These are phyloP conservation scores for Rhynchosporium secalis DNA, from an alignment of 2,329 filamentous ascomycete species.

Conservation along the genomic window DNA sequence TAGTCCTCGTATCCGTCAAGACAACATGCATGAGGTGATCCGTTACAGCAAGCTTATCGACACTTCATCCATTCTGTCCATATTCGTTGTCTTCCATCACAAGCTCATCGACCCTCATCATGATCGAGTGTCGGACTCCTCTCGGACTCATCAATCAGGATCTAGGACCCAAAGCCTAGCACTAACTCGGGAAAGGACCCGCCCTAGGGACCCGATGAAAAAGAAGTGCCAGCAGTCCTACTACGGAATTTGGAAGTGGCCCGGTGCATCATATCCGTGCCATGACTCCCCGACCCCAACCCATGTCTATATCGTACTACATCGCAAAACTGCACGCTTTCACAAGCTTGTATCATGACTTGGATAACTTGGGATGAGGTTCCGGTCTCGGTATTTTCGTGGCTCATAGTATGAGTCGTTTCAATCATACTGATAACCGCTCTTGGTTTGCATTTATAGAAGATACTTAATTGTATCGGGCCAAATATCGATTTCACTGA, in stretches of 20 bases:
- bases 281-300: not conserved
- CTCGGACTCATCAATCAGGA: not conserved
- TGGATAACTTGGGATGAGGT: no score
- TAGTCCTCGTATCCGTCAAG: not conserved
- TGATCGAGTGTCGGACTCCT: not conserved
- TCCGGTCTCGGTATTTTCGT: no score
- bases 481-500: no score
- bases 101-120: not conserved
- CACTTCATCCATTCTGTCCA: not conserved
- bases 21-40: not conserved
- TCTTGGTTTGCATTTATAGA: no score
- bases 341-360: not conserved
- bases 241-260: not conserved
- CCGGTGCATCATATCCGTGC: conserved; percentile 1
- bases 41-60: not conserved
- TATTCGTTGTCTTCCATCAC: not conserved
- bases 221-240: not conserved
- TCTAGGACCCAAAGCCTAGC: not conserved
- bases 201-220: not conserved
- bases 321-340: no score
- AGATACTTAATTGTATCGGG: no score
- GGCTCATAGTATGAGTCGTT: no score
- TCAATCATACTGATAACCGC: no score
- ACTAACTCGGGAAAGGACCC: not conserved
- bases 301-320: not conserved